Percentiles rank a stretch among this genome's conserved stretches.
phyloP scores from a whole-genome alignment of 352 stramenopile genomes.

The Phytophthora aleatoria region DNA sequence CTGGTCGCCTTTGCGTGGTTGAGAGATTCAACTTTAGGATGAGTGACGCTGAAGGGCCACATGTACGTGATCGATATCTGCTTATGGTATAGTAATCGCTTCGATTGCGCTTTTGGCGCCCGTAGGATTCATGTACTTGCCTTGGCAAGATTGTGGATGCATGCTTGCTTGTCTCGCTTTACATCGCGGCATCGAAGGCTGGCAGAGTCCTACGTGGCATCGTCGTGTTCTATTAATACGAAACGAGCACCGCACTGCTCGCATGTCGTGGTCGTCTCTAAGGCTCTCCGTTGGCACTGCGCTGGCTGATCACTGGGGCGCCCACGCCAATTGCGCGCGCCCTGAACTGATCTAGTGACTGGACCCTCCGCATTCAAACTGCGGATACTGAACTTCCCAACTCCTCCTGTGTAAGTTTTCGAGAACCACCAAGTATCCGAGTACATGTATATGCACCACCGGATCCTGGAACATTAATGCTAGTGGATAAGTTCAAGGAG shows the following conservation, averaged over 20 bases:
- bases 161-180: slow-evolving; percentile 7
- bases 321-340: too few relatives aligned
- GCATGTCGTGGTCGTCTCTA: too few relatives aligned
- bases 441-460: slow-evolving; percentile 11
- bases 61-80: slow-evolving; percentile 11
- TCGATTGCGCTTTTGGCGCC: slow-evolving; percentile 18
- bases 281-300: too few relatives aligned
- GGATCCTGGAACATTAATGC: slow-evolving; percentile 12
- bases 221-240: not conserved
- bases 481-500: slow-evolving; percentile 2
- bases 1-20: slow-evolving; percentile 16
- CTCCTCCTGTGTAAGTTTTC: not conserved
- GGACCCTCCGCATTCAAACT: too few relatives aligned
- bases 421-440: slow-evolving; percentile 1
- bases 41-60: not conserved
- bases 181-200: not conserved
- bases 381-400: too few relatives aligned
- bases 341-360: too few relatives aligned
- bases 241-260: too few relatives aligned
- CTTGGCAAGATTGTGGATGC: slow-evolving; percentile 9
- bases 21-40: not conserved
- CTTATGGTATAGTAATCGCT: slow-evolving; percentile 22
- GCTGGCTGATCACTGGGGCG: too few relatives aligned
- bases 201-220: not conserved
- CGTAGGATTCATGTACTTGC: not conserved